Evolutionary conservation across 495 filamentous ascomycete species (phyloP).

Genomic region (Bryoglossum gracile): DNA sequence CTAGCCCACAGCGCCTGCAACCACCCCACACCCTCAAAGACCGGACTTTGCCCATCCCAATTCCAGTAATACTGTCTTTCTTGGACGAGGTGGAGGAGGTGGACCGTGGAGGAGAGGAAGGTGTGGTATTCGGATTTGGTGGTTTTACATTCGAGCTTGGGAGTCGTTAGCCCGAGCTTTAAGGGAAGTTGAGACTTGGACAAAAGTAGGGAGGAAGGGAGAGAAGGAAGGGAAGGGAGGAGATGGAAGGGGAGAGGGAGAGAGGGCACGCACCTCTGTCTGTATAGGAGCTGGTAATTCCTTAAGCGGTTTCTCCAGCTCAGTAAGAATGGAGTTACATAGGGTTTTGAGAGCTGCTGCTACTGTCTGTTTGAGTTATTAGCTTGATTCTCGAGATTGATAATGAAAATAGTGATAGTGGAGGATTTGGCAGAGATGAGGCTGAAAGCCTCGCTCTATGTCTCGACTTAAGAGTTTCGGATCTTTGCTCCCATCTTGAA

Average conservation of each 20-base stretch:
- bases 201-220: not conserved
- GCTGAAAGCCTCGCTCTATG: no score
- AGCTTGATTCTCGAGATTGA: not conserved
- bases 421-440: no score
- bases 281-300: no score
- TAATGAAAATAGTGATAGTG: no score
- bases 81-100: constrained; percentile 17
- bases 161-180: no score
- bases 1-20: constrained; percentile 26
- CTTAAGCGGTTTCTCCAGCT: constrained; percentile 17
- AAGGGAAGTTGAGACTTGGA: no score
- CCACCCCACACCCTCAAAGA: constrained; percentile 18
- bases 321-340: constrained; percentile 12
- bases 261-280: no score
- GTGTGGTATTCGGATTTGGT: constrained; percentile 18
- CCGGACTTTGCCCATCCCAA: constrained; percentile 10
- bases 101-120: constrained; percentile 17
- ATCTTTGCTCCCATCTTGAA: no score
- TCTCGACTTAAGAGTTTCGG: no score
- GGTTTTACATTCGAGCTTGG: constrained; percentile 5
- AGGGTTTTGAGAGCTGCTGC: constrained; percentile 12
- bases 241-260: not conserved
- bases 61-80: constrained; percentile 16
- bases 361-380: constrained; percentile 7
- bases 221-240: not conserved